These are phyloP conservation scores for Wickerhamiella domercqiae DNA, from an alignment of 805 yeast species.

Conservation along the genomic window DNA sequence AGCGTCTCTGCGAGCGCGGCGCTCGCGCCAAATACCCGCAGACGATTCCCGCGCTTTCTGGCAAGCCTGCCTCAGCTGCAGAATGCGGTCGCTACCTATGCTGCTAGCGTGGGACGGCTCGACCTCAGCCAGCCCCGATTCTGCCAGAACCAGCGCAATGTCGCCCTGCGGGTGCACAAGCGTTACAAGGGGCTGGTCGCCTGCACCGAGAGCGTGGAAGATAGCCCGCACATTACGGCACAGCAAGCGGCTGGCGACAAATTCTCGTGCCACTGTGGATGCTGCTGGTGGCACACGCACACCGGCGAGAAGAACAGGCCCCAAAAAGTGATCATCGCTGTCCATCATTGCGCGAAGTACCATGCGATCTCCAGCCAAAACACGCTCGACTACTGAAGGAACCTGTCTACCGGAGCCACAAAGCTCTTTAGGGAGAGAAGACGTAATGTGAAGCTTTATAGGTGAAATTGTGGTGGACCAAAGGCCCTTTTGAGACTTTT, in stretches of 20 bases:
- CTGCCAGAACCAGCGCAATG: slow-evolving; percentile 51
- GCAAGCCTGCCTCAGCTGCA: slow-evolving; percentile 47
- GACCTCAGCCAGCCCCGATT: slow-evolving; percentile 56
- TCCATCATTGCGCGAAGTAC: slow-evolving; percentile 39
- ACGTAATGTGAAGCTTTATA: slow-evolving; percentile 16
- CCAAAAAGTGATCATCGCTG: slow-evolving; percentile 36
- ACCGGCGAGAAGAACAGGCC: slow-evolving; percentile 59
- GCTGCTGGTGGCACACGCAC: slow-evolving; percentile 54
- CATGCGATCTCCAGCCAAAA: slow-evolving; percentile 65
- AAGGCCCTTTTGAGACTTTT: slow-evolving; percentile 35
- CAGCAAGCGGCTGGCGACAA: slow-evolving; percentile 47
- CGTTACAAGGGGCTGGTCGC: slow-evolving; percentile 27
- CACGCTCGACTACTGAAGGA: slow-evolving; percentile 55
- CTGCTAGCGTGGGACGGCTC: slow-evolving; percentile 65
- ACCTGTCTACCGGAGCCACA: slow-evolving; percentile 27
- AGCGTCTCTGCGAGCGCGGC: slow-evolving; percentile 27
- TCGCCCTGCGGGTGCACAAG: slow-evolving; percentile 64
- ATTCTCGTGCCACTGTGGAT: slow-evolving; percentile 51
- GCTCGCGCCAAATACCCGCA: slow-evolving; percentile 10
- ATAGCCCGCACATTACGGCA: slow-evolving; percentile 43
- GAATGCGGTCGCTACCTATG: slow-evolving; percentile 53
- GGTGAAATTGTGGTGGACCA: slow-evolving; percentile 29
- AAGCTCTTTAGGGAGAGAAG: slow-evolving; percentile 14
- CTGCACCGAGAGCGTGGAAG: slow-evolving; percentile 38
- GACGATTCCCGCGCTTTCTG: slow-evolving; percentile 34